These are phyloP conservation scores for Curvularia verruculosa DNA, from an alignment of 2,329 filamentous ascomycete species.

Conservation along the genomic window DNA sequence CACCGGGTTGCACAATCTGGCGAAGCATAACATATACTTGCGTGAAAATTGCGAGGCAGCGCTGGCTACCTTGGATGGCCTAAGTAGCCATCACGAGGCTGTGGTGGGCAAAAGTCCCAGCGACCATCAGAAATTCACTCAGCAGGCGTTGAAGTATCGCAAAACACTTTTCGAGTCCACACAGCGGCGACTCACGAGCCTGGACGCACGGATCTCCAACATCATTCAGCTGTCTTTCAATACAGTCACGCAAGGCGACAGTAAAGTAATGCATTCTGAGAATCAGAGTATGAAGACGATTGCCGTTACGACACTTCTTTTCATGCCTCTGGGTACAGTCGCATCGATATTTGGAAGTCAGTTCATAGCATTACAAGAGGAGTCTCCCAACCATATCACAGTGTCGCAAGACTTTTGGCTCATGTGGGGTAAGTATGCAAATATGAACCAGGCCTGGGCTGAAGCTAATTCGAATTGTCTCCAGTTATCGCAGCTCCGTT, in stretches of 20 bases:
- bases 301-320: conserved; percentile 52
- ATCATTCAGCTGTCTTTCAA: conserved; percentile 51
- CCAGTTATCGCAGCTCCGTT: conserved; percentile 30
- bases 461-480: background rate
- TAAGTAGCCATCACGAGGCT: conserved; percentile 29
- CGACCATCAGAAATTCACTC: conserved; percentile 16
- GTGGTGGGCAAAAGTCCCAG: conserved; percentile 9
- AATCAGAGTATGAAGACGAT: conserved; percentile 55
- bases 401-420: conserved; percentile 42
- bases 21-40: conserved; percentile 49
- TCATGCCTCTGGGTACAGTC: conserved; percentile 50
- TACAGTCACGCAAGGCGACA: conserved; percentile 50
- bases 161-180: conserved; percentile 44
- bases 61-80: conserved; percentile 32
- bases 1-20: conserved; percentile 46
- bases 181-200: conserved; percentile 41
- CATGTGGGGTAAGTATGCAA: conserved; percentile 24
- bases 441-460: background rate
- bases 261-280: conserved; percentile 45
- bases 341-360: conserved; percentile 41
- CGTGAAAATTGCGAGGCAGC: conserved; percentile 45
- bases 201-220: conserved; percentile 48
- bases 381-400: conserved; percentile 24
- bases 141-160: conserved; percentile 37
- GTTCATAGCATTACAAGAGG: conserved; percentile 34